Conservation (phyloP, 2,329 filamentous ascomycete genomes). For the Talaromyces sp. region DNA sequence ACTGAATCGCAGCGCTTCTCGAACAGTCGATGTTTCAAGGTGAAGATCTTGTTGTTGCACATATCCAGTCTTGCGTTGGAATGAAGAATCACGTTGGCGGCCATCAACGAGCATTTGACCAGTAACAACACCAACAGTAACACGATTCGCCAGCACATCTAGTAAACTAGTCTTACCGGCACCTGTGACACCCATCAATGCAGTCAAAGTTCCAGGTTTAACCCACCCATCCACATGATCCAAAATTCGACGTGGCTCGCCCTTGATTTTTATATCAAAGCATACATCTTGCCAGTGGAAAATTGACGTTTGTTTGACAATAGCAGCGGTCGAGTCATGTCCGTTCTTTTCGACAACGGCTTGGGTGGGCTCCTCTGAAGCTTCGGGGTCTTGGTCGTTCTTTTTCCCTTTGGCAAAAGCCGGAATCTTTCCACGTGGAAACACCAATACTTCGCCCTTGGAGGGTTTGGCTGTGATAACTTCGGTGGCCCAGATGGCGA, state of each 20-base stretch:
- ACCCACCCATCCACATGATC: conserved; percentile 90
- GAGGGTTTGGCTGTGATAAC: conserved; percentile 61
- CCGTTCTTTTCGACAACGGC: conserved; percentile 15
- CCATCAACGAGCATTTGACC: conserved; percentile 82
- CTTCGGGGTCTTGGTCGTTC: conserved; percentile 16
- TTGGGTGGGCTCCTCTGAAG: conserved; percentile 26
- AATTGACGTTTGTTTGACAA: conserved; percentile 65
- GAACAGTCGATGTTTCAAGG: conserved; percentile 75
- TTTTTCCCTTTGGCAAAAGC: conserved; percentile 17
- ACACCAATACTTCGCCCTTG: conserved; percentile 71
- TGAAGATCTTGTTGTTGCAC: conserved; percentile 92
- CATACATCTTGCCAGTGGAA: conserved; percentile 85
- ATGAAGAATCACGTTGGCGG: conserved; percentile 67
- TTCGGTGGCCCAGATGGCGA: conserved; percentile 62
- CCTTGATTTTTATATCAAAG: conserved; percentile 78
- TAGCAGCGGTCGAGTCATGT: conserved; percentile 28
- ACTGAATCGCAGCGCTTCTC: conserved; percentile 82
- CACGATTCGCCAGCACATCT: conserved; percentile 78
- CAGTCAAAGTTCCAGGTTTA: conserved; percentile 84
- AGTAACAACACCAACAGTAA: conserved; percentile 80
- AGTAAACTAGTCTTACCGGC: conserved; percentile 90
- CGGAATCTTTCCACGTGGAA: conserved; percentile 62
- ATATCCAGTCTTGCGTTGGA: conserved; percentile 89
- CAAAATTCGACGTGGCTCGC: conserved; percentile 67
- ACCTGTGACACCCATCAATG: conserved; percentile 82